Base-by-base conservation (phyloP, 768 basidiomycete genomes). In the Tricholoma flavovirens region DNA sequence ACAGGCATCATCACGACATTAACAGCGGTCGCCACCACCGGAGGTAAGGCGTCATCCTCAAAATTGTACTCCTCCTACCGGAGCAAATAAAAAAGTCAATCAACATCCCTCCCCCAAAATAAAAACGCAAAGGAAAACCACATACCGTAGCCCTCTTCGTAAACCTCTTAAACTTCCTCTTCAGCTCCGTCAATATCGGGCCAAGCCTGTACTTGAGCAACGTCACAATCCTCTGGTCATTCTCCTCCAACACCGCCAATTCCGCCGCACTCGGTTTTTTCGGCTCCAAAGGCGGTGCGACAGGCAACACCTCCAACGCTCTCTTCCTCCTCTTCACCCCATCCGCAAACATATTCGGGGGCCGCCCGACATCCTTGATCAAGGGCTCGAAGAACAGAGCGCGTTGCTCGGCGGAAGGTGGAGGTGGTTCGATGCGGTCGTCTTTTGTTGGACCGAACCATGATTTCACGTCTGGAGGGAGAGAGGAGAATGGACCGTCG, bases 151-250 rank as follows among this genome's bases (percentile, higher is more conserved):
- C 88, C 35, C 80, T 74, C 72, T 93, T 93, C 0, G 85, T 88
- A 66, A 97, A 95, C 61, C 88, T 79, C 77, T 93, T 93, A 68
- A 88, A 94, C 73, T 94, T 93, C 68, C 91, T 83, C 75, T 92
- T 93, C 62, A 99, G 74, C 67, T 98, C 93, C 2, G 81, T 82
- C 51, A 98, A 73, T 50, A 98, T 87, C 1, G 90, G 90, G 1
- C 90, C 90, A n/a, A 98, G 79, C n/a, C 92, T 83, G 65, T 87
- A 90, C 69, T 93, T 90, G 62, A 99, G 75, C 63, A 94, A 70
- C 45, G 93, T 90, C 51, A 92, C 77, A 24, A 86, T 76, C 59
- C 81, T 79, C 61, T 84, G 80, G 64, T 99, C 96, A 56, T 77
- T 89, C 69, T 93, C 91, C 58, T 83, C 82, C 66, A 96, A 93